Evolutionary conservation across 1,139 yeast species (phyloP).

Genomic region (Lodderomyces jiufengensis): DNA sequence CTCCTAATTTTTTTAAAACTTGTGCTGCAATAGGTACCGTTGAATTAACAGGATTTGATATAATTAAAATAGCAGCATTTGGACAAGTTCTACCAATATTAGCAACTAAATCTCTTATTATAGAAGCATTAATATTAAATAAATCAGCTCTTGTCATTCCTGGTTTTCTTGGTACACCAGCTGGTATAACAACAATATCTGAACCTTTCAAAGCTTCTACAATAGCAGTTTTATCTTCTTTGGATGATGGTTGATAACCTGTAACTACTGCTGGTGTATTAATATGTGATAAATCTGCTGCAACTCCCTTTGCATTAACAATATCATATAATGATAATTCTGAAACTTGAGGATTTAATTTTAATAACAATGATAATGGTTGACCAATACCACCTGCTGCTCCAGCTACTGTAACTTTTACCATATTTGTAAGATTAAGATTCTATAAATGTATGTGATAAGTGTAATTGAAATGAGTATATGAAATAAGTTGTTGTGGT

Average conservation of each 20-base stretch:
- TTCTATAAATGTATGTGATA: background rate
- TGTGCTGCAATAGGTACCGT: slow-evolving; percentile 76
- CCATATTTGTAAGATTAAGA: slow-evolving; percentile 28
- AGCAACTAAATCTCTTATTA: slow-evolving; percentile 57
- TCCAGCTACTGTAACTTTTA: slow-evolving; percentile 71
- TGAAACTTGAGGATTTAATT: slow-evolving; percentile 51
- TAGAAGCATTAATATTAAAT: slow-evolving; percentile 70
- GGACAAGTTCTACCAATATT: slow-evolving; percentile 59
- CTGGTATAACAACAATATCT: slow-evolving; percentile 67
- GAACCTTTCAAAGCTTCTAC: slow-evolving; percentile 50
- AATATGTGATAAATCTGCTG: slow-evolving; percentile 72
- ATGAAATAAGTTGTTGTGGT: too few relatives aligned
- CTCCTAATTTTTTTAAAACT: slow-evolving; percentile 57
- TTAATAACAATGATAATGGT: slow-evolving; percentile 64
- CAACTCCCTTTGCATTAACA: slow-evolving; percentile 67
- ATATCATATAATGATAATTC: slow-evolving; percentile 64
- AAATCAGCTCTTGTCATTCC: slow-evolving; percentile 79
- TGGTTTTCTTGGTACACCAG: slow-evolving; percentile 80
- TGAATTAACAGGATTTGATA: slow-evolving; percentile 73
- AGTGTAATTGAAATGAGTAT: too few relatives aligned
- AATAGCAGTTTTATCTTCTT: slow-evolving; percentile 47
- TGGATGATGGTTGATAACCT: slow-evolving; percentile 53
- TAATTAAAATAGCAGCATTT: slow-evolving; percentile 59
- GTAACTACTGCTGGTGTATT: slow-evolving; percentile 54
- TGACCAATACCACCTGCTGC: slow-evolving; percentile 85